A percentile compares a stretch with the other conserved stretches of the same genome.
Evolutionary conservation across 345 rosid genomes (phyloP).

Genomic region (Salix caprea): DNA sequence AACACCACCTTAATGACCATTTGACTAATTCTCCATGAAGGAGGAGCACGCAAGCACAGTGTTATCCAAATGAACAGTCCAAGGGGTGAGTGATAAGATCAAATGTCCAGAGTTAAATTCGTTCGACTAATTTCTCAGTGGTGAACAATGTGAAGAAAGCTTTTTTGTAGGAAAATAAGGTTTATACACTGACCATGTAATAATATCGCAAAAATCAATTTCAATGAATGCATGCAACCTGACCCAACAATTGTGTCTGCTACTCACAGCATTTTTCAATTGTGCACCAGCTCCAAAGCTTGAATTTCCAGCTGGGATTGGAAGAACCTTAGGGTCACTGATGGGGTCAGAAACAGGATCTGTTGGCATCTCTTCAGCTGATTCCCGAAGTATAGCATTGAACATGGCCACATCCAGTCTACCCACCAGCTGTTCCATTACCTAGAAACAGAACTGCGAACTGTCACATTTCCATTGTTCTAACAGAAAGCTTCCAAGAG

Average conservation of each 20-base stretch:
- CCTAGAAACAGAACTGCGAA: slow-evolving; percentile 38
- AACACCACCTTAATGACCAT: background rate
- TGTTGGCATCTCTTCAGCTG: slow-evolving; percentile 92
- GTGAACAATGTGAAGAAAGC: background rate
- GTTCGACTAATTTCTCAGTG: background rate
- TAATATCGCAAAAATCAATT: background rate
- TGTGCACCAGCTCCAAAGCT: slow-evolving; percentile 91
- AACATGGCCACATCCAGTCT: slow-evolving; percentile 96
- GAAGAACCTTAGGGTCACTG: slow-evolving; percentile 80
- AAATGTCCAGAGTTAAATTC: background rate
- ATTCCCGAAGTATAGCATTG: slow-evolving; percentile 94
- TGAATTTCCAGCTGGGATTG: slow-evolving; percentile 80
- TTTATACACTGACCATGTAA: background rate
- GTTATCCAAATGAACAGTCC: background rate
- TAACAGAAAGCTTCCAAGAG: slow-evolving; percentile 6
- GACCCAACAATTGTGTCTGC: background rate
- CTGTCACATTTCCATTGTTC: background rate
- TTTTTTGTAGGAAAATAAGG: background rate
- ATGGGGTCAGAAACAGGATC: slow-evolving; percentile 96
- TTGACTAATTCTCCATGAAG: background rate
- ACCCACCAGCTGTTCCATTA: slow-evolving; percentile 82
- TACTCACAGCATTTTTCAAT: slow-evolving; percentile 83
- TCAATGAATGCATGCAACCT: background rate
- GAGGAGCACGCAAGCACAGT: background rate
- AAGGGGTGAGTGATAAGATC: background rate